Evolutionary conservation across 2,329 filamentous ascomycete species (phyloP).

Genomic region (Nemania bipapillata): DNA sequence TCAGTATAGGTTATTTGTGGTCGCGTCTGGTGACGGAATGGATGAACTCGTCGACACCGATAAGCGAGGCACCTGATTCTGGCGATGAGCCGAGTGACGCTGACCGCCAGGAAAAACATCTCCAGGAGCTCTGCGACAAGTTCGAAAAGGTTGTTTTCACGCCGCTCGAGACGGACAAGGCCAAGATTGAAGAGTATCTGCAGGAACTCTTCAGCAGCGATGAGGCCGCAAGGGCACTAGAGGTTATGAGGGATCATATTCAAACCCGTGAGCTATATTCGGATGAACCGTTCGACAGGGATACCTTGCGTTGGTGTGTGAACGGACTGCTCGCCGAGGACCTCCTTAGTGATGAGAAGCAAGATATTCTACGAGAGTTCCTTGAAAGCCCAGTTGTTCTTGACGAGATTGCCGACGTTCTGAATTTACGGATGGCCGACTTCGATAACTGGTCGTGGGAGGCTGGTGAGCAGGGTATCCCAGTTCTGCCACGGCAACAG

Average conservation of each 20-base stretch:
- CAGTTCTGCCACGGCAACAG: constrained; percentile 56
- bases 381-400: constrained; percentile 54
- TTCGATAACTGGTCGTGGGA: constrained; percentile 58
- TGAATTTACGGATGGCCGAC: constrained; percentile 57
- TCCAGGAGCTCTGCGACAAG: constrained; percentile 54
- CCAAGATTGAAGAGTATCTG: constrained; percentile 50
- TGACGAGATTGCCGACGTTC: constrained; percentile 56
- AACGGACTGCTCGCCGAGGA: constrained; percentile 55
- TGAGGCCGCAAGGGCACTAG: constrained; percentile 42
- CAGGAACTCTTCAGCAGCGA: constrained; percentile 49
- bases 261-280: constrained; percentile 38
- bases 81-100: constrained; percentile 48
- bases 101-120: constrained; percentile 52
- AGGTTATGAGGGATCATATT: constrained; percentile 33
- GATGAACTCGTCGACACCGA: constrained; percentile 49
- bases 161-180: constrained; percentile 51
- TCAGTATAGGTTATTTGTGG: constrained; percentile 52
- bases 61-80: constrained; percentile 20
- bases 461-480: constrained; percentile 54
- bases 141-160: constrained; percentile 55
- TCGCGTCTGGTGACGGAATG: constrained; percentile 55
- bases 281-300: constrained; percentile 50
- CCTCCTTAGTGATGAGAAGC: constrained; percentile 57
- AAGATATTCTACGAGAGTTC: constrained; percentile 55
- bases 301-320: constrained; percentile 51